Percentiles rank a stretch among this genome's conserved stretches.
Conservation (phyloP, 83 land plant genomes). For the Larix sibirica region DNA sequence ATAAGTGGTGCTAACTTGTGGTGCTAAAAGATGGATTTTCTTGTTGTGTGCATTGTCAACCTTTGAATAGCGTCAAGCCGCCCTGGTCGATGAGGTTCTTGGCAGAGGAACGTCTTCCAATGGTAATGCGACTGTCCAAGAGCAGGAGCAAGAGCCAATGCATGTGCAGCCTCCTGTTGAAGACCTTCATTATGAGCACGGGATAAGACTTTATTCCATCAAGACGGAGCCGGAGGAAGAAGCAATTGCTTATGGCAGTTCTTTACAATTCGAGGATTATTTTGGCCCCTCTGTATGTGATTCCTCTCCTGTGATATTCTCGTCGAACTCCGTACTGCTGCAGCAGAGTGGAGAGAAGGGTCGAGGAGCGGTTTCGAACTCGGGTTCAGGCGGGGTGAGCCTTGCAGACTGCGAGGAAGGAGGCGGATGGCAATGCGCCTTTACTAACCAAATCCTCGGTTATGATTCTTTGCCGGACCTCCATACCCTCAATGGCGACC, state of each 20-base stretch:
- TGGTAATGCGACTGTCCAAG: not conserved
- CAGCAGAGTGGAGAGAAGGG: no score
- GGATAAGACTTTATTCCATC: no score
- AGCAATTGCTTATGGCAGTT: not conserved
- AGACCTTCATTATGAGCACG: no score
- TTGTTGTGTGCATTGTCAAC: not conserved
- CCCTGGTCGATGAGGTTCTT: not conserved
- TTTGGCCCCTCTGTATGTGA: no score
- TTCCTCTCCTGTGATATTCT: no score
- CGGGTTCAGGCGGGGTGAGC: not conserved
- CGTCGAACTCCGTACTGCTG: no score
- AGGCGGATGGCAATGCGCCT: not conserved
- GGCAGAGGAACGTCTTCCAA: not conserved
- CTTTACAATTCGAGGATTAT: not conserved
- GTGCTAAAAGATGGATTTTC: no score
- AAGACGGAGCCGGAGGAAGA: no score
- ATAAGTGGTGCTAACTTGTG: no score
- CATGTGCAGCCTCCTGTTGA: no score
- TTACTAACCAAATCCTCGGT: not conserved
- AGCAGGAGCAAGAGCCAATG: not conserved
- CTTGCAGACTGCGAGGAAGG: not conserved
- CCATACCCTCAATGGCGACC: not conserved
- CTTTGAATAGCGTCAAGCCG: not conserved
- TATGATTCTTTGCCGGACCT: no score
- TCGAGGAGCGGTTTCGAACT: not conserved